Evolutionary conservation across 495 filamentous ascomycete species (phyloP), one percentile per base, ranked within the genome.

Genomic region (Barbatosphaeria neglecta): DNA sequence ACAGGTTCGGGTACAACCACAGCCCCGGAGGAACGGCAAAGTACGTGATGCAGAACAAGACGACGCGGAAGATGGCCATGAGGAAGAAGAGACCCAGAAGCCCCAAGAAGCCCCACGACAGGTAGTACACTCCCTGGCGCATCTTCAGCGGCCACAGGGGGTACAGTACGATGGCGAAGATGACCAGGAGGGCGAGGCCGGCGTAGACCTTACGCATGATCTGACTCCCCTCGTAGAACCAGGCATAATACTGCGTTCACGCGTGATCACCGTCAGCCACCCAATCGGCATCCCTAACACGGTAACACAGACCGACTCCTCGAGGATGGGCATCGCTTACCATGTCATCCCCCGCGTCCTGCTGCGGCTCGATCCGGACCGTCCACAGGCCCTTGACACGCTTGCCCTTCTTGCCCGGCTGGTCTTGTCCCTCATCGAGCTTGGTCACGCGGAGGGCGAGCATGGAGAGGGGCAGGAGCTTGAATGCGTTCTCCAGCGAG

Each of bases 1-100:
- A 99, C 18, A 99, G 63, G 60, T 99, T 99, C 39, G 93, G 93
- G 72, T 88, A 99, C 39, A 99, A 73, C 93, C 93, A 99, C 23
- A 99, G 72, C 51, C 93, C 93, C 1, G 90, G 92, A 13, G 88
- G 73, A 9, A 80, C 75, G 7, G 77, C 72, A 58, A 97, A 90
- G 54, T 94, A 85, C 10, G 93, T 97, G 59, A 90, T 65, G 55
- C 83, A 83, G 68, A 97, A 99, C n/a, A 99, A 68, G 44, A 97
- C 94, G 18, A 97, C 73, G 45, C 93, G 78, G 76, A 97, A 87
- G 53, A 99, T 90, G 0, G 90, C 82, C 90, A 99, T 96, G 55
- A 79, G 84, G 65, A 99, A 95, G 80, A 99, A 99, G 44, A 95
- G 65, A 24, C 87, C 93, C 33, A 99, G 78, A 44, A 97, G 73